Base-by-base conservation (phyloP, 1,139 yeast species). In the Candida tropicalis region DNA sequence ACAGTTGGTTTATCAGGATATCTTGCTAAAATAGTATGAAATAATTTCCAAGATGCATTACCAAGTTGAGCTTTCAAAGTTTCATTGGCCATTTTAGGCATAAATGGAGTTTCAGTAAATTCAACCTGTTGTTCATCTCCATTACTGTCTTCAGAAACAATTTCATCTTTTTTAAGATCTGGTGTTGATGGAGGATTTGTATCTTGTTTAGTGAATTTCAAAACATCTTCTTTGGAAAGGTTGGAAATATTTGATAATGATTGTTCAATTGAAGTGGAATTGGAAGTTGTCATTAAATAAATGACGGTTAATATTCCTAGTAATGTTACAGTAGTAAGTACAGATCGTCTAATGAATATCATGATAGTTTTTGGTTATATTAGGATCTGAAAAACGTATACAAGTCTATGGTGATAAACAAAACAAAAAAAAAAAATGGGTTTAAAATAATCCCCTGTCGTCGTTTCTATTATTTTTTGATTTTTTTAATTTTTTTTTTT, bases 21-120 rank as follows among this genome's bases (percentile, higher is more conserved):
- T 57, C 97, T 75, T 1, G 97, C 96, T 41, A 93, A 72, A 26
- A 91, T 83, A 0, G 98, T 93, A 64, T 93, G 99, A 60, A 93
- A 81, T 23, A 73, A 59, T 49, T 63, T 87, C 99, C 99, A 93
- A 0, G 96, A 84, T 0, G 98, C 87, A 45, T 88, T 77, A 1
- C 99, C 99, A 12, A 86, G 72, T 55, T 84, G 86, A 0, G 88
- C 89, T 53, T 78, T 79, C 42, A 78, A 62, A 0, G 83, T 70
- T 61, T 74, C 72, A 62, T 72, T 59, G 32, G 85, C 87, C 95
- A 90, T 87, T 50, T 86, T 79, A 11, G 95, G 93, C 97, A 90
- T 90, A 54, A 90, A 87, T 4, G 89, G 85, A 12, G 70, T 63
- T 25, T 68, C 73, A 1, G 75, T 70, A 44, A 60, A 54, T 15